Conservation (phyloP, 331 rosid species). For the Acacia pycnantha region DNA sequence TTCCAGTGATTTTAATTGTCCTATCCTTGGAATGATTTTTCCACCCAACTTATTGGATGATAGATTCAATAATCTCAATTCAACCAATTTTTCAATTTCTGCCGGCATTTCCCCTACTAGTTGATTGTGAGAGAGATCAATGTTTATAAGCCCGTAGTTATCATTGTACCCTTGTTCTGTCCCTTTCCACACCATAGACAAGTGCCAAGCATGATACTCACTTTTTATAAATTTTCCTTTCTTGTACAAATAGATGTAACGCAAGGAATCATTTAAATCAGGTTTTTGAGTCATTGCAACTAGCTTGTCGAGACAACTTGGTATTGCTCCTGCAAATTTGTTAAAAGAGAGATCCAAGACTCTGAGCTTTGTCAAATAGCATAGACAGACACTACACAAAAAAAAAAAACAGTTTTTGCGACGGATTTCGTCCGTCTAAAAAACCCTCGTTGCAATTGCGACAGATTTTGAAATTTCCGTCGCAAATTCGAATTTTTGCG, state of each 20-base stretch:
- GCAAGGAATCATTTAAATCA: background rate
- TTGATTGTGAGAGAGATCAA: background rate
- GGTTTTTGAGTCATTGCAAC: background rate
- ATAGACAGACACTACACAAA: too few species aligned
- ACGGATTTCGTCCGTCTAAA: too few species aligned
- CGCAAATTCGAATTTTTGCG: too few species aligned
- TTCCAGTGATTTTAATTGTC: background rate
- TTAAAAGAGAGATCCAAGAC: constrained; percentile 3
- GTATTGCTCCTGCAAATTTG: background rate
- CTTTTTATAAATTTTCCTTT: accelerated
- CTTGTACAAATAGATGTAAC: too few species aligned
- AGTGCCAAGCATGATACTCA: background rate
- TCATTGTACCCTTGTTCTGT: background rate
- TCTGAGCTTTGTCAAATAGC: background rate
- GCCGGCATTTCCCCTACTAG: background rate
- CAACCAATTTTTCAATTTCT: background rate
- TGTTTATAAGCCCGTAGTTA: background rate
- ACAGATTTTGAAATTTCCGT: too few species aligned
- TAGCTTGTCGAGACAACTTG: background rate
- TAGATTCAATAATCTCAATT: background rate
- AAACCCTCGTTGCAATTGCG: too few species aligned
- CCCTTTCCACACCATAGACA: background rate
- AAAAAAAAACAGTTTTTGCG: too few species aligned
- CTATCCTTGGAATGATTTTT: background rate
- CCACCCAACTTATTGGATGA: background rate